Evolutionary conservation across 768 basidiomycete species (phyloP), one percentile per base, ranked within the genome.

Genomic region (Serendipita vermifera): DNA sequence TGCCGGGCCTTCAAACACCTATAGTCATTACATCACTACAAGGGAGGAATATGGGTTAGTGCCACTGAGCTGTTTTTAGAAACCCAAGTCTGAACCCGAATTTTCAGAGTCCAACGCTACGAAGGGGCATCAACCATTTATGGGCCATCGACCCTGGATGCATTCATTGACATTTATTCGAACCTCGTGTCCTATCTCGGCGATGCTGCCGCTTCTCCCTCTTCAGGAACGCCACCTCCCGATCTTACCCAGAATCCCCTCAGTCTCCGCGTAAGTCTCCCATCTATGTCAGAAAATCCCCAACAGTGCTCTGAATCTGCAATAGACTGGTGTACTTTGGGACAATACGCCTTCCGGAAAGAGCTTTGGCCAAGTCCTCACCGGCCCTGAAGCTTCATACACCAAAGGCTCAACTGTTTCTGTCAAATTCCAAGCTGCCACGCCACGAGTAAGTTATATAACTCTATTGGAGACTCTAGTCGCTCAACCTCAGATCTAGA

Each of bases 91-190:
- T n/a, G n/a, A n/a, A n/a, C n/a, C n/a, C n/a, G 85, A 86, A 66
- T 87, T 85, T 64, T 68, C 73, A 22, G 68, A 84, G 13, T 51
- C 7, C 87, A 88, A 66, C 75, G 87, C 51, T 87, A 87, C 61
- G 87, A 88, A 68, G 87, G 85, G 51, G 85, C 83, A 0, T 87
- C 85, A 39, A 87, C 83, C 6, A 73, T 87, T 40, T 87, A 79
- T 66, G 86, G 87, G 35, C 79, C 74, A 57, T 77, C 73, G 61
- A 86, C 84, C 2, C 73, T 87, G n/a, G 85, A 87, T 39, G 81
- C 87, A 2, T 88, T 85, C 64, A 83, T 87, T 58, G 75, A 86
- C 66, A 82, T 81, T 63, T 88, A 87, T 66, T 72, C 74, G 33
- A 78, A 75, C 60, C 73, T 87, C 29, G 77, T 86, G 9, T 72